Evolutionary conservation across 2,329 filamentous ascomycete species (phyloP), one percentile per base, ranked within the genome.

Genomic region (Thielaviopsis populi): DNA sequence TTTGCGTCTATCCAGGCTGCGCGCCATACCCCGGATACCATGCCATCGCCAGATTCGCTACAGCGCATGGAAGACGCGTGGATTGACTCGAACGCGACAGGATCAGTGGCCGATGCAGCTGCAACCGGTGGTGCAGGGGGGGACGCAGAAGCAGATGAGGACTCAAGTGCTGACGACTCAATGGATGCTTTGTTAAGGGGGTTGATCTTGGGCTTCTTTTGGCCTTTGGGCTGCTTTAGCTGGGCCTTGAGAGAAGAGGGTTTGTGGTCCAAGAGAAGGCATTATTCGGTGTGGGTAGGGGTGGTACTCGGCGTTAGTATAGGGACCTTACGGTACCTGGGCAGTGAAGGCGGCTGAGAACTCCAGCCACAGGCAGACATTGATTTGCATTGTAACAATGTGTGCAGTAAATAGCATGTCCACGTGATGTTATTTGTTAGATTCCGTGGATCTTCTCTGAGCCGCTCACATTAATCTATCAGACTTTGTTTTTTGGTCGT

Each of bases 121-220:
- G 70, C 30, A 72, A 73, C 3, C 2, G 59, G 40, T 37, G 59
- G 40, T 22, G 61, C 43, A 24, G 54, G 46, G 7, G 58, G 43
- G 8, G 61, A 62, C 3, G 22, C 43, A 30, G 71, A 70, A 61
- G 72, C 60, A 22, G 69, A 73, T 0, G 72, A 68, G 0, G 70
- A 68, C 2, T 68, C 69, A n/a, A 73, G 74, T 50, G 76, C 75
- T 60, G 70, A 73, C 17, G 84, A 82, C 0, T 80, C 88, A 11
- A 76, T 96, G 54, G 92, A 97, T 70, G 86, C 95, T 70, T 83
- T 96, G 77, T 79, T 97, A 65, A 88, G 86, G 75, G 94, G 91
- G 3, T 89, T 94, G 73, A 77, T 95, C 66, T 88, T 94, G 70
- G 94, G 94, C 0, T 99, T 97, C 77, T 88, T 99, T 73, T 97